Conservation (phyloP, 345 rosid genomes). For the Tarenaya hassleriana region DNA sequence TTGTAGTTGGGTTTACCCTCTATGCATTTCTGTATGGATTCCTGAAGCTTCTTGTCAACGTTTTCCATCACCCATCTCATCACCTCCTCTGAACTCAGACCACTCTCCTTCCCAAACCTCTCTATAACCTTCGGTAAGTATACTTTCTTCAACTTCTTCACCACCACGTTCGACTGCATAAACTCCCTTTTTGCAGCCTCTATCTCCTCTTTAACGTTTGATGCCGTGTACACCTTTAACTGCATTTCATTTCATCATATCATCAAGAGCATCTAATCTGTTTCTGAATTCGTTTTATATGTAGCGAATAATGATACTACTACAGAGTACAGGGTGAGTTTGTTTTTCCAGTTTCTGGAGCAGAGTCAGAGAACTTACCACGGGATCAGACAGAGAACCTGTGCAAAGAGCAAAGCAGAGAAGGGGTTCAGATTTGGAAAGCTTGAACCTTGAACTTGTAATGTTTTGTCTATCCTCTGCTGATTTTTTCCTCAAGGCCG, state of each 20-base stretch:
- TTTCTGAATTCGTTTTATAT: background rate
- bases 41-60: conserved; percentile 53
- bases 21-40: conserved; percentile 49
- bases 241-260: conserved; percentile 22
- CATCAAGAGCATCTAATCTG: background rate
- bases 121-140: conserved; percentile 64
- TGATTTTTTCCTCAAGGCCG: conserved; percentile 67
- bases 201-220: conserved; percentile 55
- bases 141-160: conserved; percentile 60
- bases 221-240: conserved; percentile 67
- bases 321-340: background rate
- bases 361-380: conserved; percentile 48
- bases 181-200: conserved; percentile 67
- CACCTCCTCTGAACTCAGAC: conserved; percentile 46
- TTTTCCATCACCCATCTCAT: conserved; percentile 54
- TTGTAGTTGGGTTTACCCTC: conserved; percentile 37
- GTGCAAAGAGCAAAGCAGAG: conserved; percentile 82
- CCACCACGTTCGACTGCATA: conserved; percentile 45
- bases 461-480: conserved; percentile 57
- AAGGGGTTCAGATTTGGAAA: conserved; percentile 44
- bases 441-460: conserved; percentile 50
- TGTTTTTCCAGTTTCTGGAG: too few species aligned
- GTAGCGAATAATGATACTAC: background rate
- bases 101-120: conserved; percentile 63
- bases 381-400: conserved; percentile 79